Evolutionary conservation across 1,284 basidiomycete genomes (phyloP), one percentile per base, ranked within the genome.

Genomic region (Mycena sp.): DNA sequence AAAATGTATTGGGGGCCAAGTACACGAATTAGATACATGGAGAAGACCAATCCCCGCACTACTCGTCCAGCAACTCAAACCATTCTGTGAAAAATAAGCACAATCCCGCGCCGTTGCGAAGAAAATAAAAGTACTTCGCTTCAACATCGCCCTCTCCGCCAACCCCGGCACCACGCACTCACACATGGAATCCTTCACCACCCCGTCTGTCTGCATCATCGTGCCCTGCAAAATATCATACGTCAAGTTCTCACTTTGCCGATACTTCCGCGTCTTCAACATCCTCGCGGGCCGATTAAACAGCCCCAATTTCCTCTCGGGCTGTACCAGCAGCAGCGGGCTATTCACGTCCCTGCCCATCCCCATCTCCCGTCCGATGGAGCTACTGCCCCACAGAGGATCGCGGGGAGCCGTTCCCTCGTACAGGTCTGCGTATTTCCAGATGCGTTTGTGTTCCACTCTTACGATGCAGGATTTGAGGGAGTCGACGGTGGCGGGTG

Each of bases 281-380:
- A 53, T 53, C 37, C 37, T 53, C 40, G 51, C 53, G 43, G 41
- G 53, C 41, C 53, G 53, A 56, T 56, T 56, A 56, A 45, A 56
- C 41, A 56, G 41, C 40, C 53, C 53, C 23, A 30, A 44, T 35
- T 46, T 32, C 53, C 53, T 32, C 53, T 56, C 53, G 30, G 40
- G 40, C 44, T 56, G 53, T 32, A 56, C 53, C 41, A 56, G 53
- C 40, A 56, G 29, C 40, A 56, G 30, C 28, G 53, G 53, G 40
- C 30, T 35, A 44, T 56, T 46, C 53, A 45, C 44, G 41, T 44
- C 44, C 53, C 41, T 29, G 30, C 32, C 40, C 53, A 44, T 56
- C 29, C 44, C 40, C 53, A 44, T 45, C 41, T 45, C 41, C 40
- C 53, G 29, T 53, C 51, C 37, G 41, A 56, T 35, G 40, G 40